A percentile compares a stretch with the other conserved stretches of the same genome.
Evolutionary conservation across 2,329 filamentous ascomycete genomes (phyloP).

Genomic region (Botrytis medusae): DNA sequence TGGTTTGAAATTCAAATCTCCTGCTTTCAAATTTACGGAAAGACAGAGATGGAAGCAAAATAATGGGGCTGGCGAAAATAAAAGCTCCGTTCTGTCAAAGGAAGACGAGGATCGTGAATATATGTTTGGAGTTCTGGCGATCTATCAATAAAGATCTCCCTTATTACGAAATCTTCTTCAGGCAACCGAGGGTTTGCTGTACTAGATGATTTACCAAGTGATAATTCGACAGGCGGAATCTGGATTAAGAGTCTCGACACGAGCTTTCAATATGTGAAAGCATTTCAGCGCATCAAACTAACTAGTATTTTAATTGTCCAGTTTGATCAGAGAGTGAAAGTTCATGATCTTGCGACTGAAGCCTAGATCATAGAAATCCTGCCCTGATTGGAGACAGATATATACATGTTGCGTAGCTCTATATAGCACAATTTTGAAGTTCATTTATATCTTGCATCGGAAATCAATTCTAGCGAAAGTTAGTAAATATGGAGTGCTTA

Average conservation of each 20-base stretch:
- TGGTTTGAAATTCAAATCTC: too few relatives aligned
- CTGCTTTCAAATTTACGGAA: background rate
- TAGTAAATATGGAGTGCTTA: background rate
- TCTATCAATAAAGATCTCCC: background rate
- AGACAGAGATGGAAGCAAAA: background rate
- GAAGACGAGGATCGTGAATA: background rate
- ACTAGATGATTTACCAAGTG: background rate
- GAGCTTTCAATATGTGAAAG: background rate
- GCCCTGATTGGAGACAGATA: background rate
- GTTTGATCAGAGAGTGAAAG: background rate
- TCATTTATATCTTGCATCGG: fast-evolving
- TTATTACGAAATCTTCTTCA: background rate
- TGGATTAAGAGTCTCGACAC: background rate
- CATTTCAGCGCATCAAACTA: fast-evolving
- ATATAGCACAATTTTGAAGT: background rate
- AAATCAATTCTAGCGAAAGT: background rate
- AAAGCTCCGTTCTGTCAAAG: background rate
- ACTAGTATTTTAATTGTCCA: background rate
- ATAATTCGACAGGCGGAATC: background rate
- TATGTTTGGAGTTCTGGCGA: background rate
- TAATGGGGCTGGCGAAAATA: background rate
- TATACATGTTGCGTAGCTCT: background rate
- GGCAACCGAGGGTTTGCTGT: background rate
- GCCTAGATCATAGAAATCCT: background rate
- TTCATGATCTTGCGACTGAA: background rate